These are phyloP conservation scores for Penicillium goetzii DNA, from an alignment of 495 filamentous ascomycete genomes.

Conservation along the genomic window DNA sequence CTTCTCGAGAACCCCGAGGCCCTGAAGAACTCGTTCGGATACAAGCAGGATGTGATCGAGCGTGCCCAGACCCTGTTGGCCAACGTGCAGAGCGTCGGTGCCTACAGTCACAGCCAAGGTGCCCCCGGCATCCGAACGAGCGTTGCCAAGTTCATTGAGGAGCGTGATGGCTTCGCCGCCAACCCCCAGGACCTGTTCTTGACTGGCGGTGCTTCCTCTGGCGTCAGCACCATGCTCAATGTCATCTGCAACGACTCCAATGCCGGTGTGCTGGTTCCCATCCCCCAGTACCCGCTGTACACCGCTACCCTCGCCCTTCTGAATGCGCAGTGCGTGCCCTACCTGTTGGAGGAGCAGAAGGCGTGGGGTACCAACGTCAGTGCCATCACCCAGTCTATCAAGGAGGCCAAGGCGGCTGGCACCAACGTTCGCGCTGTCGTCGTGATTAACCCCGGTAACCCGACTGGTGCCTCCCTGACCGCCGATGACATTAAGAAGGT, in stretches of 20 bases:
- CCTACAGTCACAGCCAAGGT: conserved; percentile 94
- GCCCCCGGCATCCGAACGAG: conserved; percentile 82
- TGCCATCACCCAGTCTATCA: conserved; percentile 70
- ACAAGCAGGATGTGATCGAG: conserved; percentile 85
- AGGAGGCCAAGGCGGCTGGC: conserved; percentile 71
- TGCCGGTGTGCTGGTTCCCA: conserved; percentile 88
- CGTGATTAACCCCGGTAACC: conserved; percentile 98
- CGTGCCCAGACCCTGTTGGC: conserved; percentile 78
- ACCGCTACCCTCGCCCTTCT: conserved; percentile 89
- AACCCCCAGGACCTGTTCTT: conserved; percentile 81
- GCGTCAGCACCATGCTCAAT: conserved; percentile 89
- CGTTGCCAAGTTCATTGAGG: conserved; percentile 89
- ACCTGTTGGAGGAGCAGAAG: conserved; percentile 83
- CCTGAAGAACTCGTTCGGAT: conserved; percentile 67
- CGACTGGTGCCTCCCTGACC: conserved; percentile 84
- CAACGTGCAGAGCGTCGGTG: conserved; percentile 87
- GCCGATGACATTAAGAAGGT: conserved; percentile 78
- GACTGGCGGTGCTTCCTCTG: conserved; percentile 86
- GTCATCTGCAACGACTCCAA: conserved; percentile 80
- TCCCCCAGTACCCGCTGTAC: conserved; percentile 97
- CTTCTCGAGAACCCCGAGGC: conserved; percentile 78
- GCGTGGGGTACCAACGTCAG: conserved; percentile 85
- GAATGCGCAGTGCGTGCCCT: conserved; percentile 86
- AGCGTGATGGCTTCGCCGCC: conserved; percentile 84
- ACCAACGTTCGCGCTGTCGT: conserved; percentile 89